Evolutionary conservation across 2,329 filamentous ascomycete species (phyloP), one percentile per base, ranked within the genome.

Genomic region (Fusarium temperatum): DNA sequence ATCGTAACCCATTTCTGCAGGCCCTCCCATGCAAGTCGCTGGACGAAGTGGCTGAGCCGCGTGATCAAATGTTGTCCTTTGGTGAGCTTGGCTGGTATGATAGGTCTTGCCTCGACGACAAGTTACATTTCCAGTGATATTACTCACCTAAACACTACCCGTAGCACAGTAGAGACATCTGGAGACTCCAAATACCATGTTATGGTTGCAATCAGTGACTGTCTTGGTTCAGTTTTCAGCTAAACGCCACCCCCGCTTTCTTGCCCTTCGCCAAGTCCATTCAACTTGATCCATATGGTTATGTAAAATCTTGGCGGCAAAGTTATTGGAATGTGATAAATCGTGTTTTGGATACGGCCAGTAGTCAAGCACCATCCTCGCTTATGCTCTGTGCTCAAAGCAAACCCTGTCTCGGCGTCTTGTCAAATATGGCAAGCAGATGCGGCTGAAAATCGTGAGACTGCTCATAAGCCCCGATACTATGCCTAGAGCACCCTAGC

Each of bases 251-350:
- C 47, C 47, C 47, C 47, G 28, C 47, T 50, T 50, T 32, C 7
- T n/a, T 35, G 14, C 13, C 4, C 18, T 5, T 28, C 4, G 18
- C 2, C 8, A 17, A 4, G 20, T 6, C 9, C 14, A n/a, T 30
- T n/a, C 14, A 30, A 6, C 26, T 1, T 12, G 9, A 0, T n/a
- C 26, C 20, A 4, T 2, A 4, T n/a, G 20, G 28, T 8, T 30
- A 13, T 9, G 0, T 3, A 13, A 13, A 3, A 4, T 1, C 5
- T 50, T 6, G 10, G 0, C 10, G 5, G 20, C 5, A 17, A 0
- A 3, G 6, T 4, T 3, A 9, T 3, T 50, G 47, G 47, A 32
- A n/a, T 32, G 28, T 50, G 22, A 50, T 50, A 18, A n/a, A 17
- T n/a, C 1, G 4, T 30, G 47, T 18, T n/a, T 6, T 14, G 13